A percentile compares a stretch with the other conserved stretches of the same genome.
Evolutionary conservation across 306 rosid species (phyloP).

Genomic region (Pterocarpus macrocarpus): DNA sequence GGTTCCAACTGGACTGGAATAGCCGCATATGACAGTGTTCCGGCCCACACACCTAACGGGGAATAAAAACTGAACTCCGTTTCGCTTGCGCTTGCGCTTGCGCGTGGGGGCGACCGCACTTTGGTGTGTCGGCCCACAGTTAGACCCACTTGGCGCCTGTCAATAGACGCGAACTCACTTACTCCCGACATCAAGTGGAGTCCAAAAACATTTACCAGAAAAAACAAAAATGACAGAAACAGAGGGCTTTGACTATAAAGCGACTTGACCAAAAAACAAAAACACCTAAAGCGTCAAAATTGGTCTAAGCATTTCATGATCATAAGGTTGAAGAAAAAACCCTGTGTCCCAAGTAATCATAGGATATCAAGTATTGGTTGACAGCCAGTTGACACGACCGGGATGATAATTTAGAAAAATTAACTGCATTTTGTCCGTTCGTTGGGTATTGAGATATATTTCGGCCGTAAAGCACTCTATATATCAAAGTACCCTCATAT

Average conservation of each 20-base stretch:
- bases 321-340: slow-evolving; percentile 9
- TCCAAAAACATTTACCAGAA: slow-evolving; percentile 1
- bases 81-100: too few species aligned
- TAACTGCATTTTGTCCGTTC: slow-evolving; percentile 22
- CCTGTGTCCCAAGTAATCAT: neutral
- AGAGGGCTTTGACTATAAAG: neutral
- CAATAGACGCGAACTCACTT: slow-evolving; percentile 29
- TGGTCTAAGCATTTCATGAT: slow-evolving; percentile 3
- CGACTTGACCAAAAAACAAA: slow-evolving; percentile 19
- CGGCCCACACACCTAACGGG: neutral
- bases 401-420: neutral
- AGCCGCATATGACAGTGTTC: neutral
- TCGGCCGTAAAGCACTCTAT: too few species aligned
- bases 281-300: neutral
- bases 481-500: too few species aligned
- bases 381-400: slow-evolving; percentile 52
- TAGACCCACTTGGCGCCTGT: slow-evolving; percentile 46
- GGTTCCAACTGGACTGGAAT: neutral
- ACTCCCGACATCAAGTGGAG: neutral
- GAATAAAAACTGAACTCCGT: neutral
- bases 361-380: slow-evolving; percentile 30
- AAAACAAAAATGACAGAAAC: neutral
- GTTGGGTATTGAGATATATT: neutral
- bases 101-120: slow-evolving; percentile 47
- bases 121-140: slow-evolving; percentile 38